Evolutionary conservation across 2,329 filamentous ascomycete species (phyloP), one percentile per base, ranked within the genome.

Genomic region (Drechslerella coelobrocha): DNA sequence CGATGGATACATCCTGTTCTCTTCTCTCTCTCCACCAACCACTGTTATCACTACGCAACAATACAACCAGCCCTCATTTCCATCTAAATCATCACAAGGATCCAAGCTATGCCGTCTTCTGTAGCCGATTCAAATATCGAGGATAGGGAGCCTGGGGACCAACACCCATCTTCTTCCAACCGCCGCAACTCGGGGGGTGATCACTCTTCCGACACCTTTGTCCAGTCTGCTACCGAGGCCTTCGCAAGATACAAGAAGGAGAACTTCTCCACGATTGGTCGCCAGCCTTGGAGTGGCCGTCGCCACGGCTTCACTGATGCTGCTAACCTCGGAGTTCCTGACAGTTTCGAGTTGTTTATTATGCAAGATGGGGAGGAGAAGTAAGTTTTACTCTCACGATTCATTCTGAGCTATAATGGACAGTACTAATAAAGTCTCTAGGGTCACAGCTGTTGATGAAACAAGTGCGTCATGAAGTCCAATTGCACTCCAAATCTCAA

Each of bases 301-400:
- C 51, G 41, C 19, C 65, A 62, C 50, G 65, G 65, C 7, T 69
- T 69, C 53, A 48, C 53, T 23, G 45, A 62, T 6, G 51, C 43
- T 41, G 57, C 65, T 48, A 37, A 69, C 52, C 3, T 53, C 23
- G 39, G 39, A 9, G 12, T 41, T 41, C 73, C 71, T 21, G 73
- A 74, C 27, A 72, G 73, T 31, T 73, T 72, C 39, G 73, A 74
- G 34, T 26, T 73, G 34, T 74, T 74, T 45, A 73, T 71, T 17
- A 48, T 74, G 27, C 54, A 65, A 2, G 73, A 73, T 26, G 72
- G 72, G 0, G 73, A 74, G 62, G 69, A 74, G 41, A 74, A 74
- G 73, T 74, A 72, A 59, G 68, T 66, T 7, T 21, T 17, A 24
- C 27, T 10, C n/a, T 29, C 24, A 12, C 27, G 8, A 14, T 7